Base-by-base conservation (phyloP, 169 alveolate species). In the Eimeria maxima region DNA sequence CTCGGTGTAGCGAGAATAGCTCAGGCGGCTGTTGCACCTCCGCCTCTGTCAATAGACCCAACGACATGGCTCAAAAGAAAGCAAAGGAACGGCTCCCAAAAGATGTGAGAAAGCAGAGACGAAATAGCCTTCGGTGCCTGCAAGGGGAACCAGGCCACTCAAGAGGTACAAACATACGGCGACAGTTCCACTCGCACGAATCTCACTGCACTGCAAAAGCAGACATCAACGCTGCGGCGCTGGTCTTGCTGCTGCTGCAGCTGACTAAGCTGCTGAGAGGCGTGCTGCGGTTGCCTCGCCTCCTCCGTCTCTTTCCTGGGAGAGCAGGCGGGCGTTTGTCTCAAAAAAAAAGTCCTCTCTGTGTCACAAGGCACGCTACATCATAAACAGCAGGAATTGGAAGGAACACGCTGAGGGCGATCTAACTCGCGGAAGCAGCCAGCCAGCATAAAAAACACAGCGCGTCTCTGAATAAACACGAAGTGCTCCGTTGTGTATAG, bases 31-130 rank as follows among this genome's bases (percentile, higher is more conserved):
- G 45, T 20, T 69, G 80, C 20, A 69, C 80, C 80, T 69, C 80
- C 80, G 80, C 80, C 50, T 69, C 80, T 33, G 80, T 33, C 80
- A 69, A 45, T 45, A 69, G 80, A 5, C 80, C 80, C 44, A 69
- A 20, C 18, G 80, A 3, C 80, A 69, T 69, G 11, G 20, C 27
- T 42, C 38, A 69, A n/a, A 69, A 13, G 45, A n/a, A 69, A 69
- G 45, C 69, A 16, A 53, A 53, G 13, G 7, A 22, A 67, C 38
- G 7, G 13, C 20, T 67, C 38, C 10, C 44, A 67, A n/a, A n/a
- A n/a, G n/a, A n/a, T n/a, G n/a, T n/a, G n/a, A n/a, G n/a, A n/a
- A n/a, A n/a, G n/a, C n/a, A n/a, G n/a, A n/a, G n/a, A n/a, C n/a
- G n/a, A n/a, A n/a, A n/a, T n/a, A n/a, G n/a, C n/a, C n/a, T n/a